Evolutionary conservation across 2,329 filamentous ascomycete species (phyloP).

Genomic region (Aspergillaceae sp.): DNA sequence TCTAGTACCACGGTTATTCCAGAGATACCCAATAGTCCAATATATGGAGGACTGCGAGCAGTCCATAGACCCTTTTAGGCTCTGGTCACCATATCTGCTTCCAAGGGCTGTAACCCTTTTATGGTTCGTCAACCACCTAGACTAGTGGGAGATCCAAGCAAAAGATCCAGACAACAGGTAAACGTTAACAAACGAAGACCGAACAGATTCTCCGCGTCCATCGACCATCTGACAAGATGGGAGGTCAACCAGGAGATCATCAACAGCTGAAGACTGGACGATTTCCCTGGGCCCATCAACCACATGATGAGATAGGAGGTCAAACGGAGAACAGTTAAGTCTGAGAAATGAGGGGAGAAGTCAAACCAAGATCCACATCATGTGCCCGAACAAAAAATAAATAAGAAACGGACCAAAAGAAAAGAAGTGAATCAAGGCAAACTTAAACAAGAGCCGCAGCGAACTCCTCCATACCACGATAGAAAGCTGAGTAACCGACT

Average conservation of each 20-base stretch:
- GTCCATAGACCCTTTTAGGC: no score
- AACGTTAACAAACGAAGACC: background rate
- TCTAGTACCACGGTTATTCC: no score
- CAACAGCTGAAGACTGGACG: no score
- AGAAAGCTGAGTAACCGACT: constrained; percentile 7
- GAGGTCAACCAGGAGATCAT: background rate
- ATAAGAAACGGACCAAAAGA: no score
- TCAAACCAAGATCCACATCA: background rate
- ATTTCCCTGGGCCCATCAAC: no score
- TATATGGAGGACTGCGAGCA: no score
- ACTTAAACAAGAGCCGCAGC: constrained; percentile 7
- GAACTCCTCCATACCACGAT: constrained; percentile 10
- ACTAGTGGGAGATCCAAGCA: background rate
- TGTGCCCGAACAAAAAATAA: background rate
- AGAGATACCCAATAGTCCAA: no score
- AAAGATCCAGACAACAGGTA: background rate
- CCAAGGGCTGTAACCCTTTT: background rate
- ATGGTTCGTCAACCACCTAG: background rate
- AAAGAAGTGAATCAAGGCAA: background rate
- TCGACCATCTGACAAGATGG: background rate
- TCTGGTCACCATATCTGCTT: no score
- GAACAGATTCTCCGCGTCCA: background rate
- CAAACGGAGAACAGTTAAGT: background rate
- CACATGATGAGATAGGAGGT: background rate
- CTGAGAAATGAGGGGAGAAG: no score